phyloP scores from a whole-genome alignment of 257 asterid species.

The Paraleonurus japonicus region DNA sequence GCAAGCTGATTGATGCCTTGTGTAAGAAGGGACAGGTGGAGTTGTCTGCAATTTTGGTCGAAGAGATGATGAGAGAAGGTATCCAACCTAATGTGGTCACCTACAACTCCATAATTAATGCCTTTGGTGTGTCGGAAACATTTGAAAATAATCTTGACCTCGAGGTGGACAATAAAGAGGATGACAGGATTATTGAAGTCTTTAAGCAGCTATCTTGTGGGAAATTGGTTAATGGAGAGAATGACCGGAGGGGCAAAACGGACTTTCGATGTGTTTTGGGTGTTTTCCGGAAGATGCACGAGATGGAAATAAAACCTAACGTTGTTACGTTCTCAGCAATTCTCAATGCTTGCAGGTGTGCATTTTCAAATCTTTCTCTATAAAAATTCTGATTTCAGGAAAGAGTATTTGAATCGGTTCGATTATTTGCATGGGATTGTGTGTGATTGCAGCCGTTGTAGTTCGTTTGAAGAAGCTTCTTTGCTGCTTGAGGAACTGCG shows the following conservation, averaged over 20 bases:
- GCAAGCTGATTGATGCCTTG: constrained; percentile 87
- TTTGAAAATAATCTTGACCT: constrained; percentile 27
- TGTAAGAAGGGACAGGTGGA: constrained; percentile 89
- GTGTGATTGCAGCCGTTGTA: constrained; percentile 71
- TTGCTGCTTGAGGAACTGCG: constrained; percentile 81
- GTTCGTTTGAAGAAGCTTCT: constrained; percentile 88
- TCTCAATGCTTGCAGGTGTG: constrained; percentile 93
- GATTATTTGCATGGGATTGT: not conserved
- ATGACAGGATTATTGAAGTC: constrained; percentile 55
- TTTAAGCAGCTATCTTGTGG: constrained; percentile 66
- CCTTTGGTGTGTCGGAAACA: constrained; percentile 63
- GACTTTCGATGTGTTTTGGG: constrained; percentile 71
- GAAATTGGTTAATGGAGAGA: constrained; percentile 37
- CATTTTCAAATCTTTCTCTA: not conserved
- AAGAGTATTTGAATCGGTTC: no score
- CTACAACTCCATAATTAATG: constrained; percentile 87
- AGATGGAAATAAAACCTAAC: constrained; percentile 86
- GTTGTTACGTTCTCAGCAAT: constrained; percentile 96
- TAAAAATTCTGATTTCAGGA: not conserved
- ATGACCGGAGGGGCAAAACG: constrained; percentile 38
- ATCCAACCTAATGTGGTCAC: constrained; percentile 95
- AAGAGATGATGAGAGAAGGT: constrained; percentile 91
- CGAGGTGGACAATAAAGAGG: constrained; percentile 34
- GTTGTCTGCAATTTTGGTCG: constrained; percentile 67
- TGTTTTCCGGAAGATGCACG: constrained; percentile 87